Percentiles rank a stretch among this genome's conserved stretches.
phyloP scores from a whole-genome alignment of 768 basidiomycete species.

The Tulasnella sp. region DNA sequence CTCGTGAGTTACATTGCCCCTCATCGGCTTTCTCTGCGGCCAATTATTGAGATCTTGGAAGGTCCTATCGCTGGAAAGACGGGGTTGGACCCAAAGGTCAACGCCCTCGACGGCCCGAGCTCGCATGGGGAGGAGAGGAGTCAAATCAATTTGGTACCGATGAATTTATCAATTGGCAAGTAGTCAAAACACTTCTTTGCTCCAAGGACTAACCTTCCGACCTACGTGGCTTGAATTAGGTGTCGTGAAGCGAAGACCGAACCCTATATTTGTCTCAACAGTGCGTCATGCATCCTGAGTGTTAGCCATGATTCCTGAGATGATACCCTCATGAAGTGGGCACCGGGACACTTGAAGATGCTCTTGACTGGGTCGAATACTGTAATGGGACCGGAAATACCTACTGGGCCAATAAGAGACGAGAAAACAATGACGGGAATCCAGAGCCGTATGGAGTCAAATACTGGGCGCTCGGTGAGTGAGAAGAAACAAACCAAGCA shows the following conservation, averaged over 20 bases:
- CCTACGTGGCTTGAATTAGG: not conserved
- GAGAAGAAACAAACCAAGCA: not conserved
- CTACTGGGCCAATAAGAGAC: constrained; percentile 54
- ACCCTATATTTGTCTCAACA: constrained; percentile 59
- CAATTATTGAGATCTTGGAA: constrained; percentile 36
- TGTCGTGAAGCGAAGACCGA: constrained; percentile 52
- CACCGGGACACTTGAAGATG: constrained; percentile 58
- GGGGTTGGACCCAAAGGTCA: constrained; percentile 52
- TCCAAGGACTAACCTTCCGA: not conserved
- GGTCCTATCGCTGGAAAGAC: constrained; percentile 58
- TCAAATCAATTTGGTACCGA: constrained; percentile 60
- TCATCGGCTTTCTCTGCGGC: no score
- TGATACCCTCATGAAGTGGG: constrained; percentile 42
- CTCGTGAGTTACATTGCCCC: not conserved
- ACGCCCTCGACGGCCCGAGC: constrained; percentile 54
- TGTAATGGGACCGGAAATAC: constrained; percentile 52
- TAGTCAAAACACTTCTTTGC: not conserved
- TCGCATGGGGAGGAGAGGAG: constrained; percentile 60
- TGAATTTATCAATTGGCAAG: constrained; percentile 52
- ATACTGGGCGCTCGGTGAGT: constrained; percentile 47
- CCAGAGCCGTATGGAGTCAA: constrained; percentile 47
- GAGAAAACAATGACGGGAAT: constrained; percentile 51
- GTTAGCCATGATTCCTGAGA: not conserved
- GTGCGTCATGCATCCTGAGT: not conserved
- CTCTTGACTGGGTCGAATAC: constrained; percentile 60